phyloP scores from a whole-genome alignment of 2,329 filamentous ascomycete species.

The Aureobasidium namibiae region DNA sequence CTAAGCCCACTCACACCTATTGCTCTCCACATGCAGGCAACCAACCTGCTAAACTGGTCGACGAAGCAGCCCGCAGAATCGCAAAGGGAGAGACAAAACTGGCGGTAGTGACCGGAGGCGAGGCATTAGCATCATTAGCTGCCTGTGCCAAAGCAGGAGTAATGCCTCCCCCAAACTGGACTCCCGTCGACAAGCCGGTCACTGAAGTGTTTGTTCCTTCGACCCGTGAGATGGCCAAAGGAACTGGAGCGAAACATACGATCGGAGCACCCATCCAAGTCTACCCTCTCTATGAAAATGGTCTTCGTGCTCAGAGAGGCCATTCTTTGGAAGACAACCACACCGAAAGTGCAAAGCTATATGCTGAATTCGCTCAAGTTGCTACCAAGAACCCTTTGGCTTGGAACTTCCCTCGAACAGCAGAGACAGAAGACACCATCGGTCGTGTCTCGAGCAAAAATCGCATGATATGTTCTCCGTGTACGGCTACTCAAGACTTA shows the following conservation, averaged over 20 bases:
- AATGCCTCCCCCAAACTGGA: slow-evolving; percentile 55
- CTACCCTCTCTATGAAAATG: slow-evolving; percentile 61
- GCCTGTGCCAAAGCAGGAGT: slow-evolving; percentile 44
- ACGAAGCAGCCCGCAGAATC: slow-evolving; percentile 53
- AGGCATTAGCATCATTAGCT: slow-evolving; percentile 53
- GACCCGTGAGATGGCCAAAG: slow-evolving; percentile 35
- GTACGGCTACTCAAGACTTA: slow-evolving; percentile 28
- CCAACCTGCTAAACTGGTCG: slow-evolving; percentile 53
- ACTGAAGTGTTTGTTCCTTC: slow-evolving; percentile 45
- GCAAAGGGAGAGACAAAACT: slow-evolving; percentile 46
- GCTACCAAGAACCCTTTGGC: slow-evolving; percentile 46
- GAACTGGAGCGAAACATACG: slow-evolving; percentile 47
- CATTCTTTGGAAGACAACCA: slow-evolving; percentile 51
- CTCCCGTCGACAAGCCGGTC: slow-evolving; percentile 38
- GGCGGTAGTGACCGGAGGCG: slow-evolving; percentile 54
- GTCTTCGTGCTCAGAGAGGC: slow-evolving; percentile 46
- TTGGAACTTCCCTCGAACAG: slow-evolving; percentile 47
- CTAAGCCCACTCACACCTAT: slow-evolving; percentile 39
- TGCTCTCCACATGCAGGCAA: slow-evolving; percentile 56
- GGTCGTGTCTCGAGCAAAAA: slow-evolving; percentile 48
- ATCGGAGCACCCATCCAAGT: slow-evolving; percentile 59
- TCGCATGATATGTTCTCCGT: slow-evolving; percentile 61
- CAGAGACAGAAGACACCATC: slow-evolving; percentile 44
- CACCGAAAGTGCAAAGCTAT: slow-evolving; percentile 51
- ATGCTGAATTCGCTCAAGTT: slow-evolving; percentile 52